Base-by-base conservation (phyloP, 305 asterid genomes). In the Coffea humblotiana region DNA sequence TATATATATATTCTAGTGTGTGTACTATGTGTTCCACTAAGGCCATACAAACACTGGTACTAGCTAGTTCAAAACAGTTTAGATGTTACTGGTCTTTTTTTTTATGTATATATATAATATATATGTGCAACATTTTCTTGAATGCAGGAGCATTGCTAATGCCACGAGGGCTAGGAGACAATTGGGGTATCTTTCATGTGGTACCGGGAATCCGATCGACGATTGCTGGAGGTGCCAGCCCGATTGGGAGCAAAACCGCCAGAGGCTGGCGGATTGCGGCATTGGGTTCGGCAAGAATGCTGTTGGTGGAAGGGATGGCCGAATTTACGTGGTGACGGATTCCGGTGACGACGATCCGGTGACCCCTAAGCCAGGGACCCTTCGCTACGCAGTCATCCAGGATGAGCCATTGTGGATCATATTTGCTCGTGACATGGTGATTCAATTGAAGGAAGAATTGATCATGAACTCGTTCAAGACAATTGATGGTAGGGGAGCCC, bases 171-270 rank as follows among this genome's bases (percentile, higher is more conserved):
- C 83, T 21, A 79, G 96, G 84, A 90, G 97, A 83, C 89, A 82
- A 37, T 76, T 92, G 84, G 93, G 93, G 2, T 90, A 86, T 77
- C 77, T 90, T 3, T 90, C 97, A 3, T 92, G 97, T 80, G 91
- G 87, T 23, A 91, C 91, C 0, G 97, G 97, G 1, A 92, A 92
- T 16, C 97, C 97, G 12, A 91, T 90, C 29, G 97, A 92, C 69
- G 97, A 92, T 7, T 92, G 97, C 64, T 92, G 97, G 97, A 85
- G 96, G 23, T 92, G 97, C 52, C 92, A 92, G 75, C 75, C 90
- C 9, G 82, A 88, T 27, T 92, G 97, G 97, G 92, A 88, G 79
- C 32, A 77, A 6, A 86, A 91, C 56, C 90, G 97, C 0, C 93
- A 91, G 79, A 86, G 82, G 76, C 75, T 92, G 16, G 97, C 97